A percentile compares a stretch with the other conserved stretches of the same genome.
Evolutionary conservation across 345 rosid genomes (phyloP).

Genomic region (Firmiana major): DNA sequence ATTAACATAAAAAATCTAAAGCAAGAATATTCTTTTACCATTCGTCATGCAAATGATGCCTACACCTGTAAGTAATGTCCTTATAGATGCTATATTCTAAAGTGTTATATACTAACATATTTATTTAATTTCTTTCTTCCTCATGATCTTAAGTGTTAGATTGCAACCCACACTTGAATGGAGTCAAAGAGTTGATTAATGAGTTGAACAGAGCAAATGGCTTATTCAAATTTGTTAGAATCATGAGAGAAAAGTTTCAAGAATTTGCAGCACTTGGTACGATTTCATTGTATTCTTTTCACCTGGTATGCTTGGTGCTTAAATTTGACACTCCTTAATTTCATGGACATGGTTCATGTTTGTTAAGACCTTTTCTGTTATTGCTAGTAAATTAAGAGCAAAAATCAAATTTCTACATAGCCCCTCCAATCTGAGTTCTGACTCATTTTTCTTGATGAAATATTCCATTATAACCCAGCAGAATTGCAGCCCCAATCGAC

Average conservation of each 20-base stretch:
- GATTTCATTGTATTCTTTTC: constrained; percentile 1
- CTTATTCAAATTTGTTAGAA: constrained; percentile 74
- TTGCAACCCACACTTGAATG: constrained; percentile 61
- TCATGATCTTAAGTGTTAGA: constrained; percentile 57
- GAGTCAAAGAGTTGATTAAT: constrained; percentile 52
- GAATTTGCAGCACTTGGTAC: constrained; percentile 61
- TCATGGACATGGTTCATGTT: neutral
- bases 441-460: neutral
- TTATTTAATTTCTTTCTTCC: constrained; percentile 9
- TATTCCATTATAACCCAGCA: constrained; percentile 23
- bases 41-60: constrained; percentile 62
- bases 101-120: constrained; percentile 7
- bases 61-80: constrained; percentile 55
- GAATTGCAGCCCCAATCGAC: constrained; percentile 40
- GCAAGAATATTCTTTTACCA: constrained; percentile 51
- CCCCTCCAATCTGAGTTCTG: neutral
- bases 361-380: neutral
- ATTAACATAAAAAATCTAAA: constrained; percentile 45
- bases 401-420: neutral
- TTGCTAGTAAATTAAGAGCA: neutral
- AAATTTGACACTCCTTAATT: constrained; percentile 3
- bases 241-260: constrained; percentile 75
- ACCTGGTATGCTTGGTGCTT: constrained; percentile 7
- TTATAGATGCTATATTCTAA: neutral
- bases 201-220: constrained; percentile 81